Conservation (phyloP, 2,329 filamentous ascomycete genomes). For the Elsinoe batatas region DNA sequence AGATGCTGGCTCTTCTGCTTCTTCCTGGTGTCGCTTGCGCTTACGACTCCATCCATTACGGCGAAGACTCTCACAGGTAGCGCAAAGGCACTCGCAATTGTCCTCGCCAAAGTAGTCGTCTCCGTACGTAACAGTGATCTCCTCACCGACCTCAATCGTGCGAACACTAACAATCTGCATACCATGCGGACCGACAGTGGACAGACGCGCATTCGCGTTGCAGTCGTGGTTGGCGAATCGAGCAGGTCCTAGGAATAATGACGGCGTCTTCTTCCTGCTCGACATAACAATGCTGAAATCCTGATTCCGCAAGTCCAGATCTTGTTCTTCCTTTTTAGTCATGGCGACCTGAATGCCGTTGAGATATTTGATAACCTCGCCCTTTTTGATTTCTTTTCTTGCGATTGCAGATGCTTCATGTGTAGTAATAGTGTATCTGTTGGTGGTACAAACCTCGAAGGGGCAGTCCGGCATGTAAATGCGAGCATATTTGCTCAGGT, state of each 20-base stretch:
- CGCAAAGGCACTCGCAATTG: constrained; percentile 90
- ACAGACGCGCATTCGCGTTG: constrained; percentile 77
- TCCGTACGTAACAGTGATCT: constrained; percentile 93
- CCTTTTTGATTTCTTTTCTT: constrained; percentile 64
- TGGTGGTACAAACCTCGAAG: constrained; percentile 88
- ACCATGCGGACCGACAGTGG: constrained; percentile 71
- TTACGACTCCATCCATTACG: constrained; percentile 65
- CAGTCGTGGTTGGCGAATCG: constrained; percentile 98
- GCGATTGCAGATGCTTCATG: constrained; percentile 85
- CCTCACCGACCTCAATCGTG: constrained; percentile 76
- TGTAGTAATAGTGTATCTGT: constrained; percentile 83
- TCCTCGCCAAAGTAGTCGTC: constrained; percentile 92
- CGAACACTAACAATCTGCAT: constrained; percentile 83
- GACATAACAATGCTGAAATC: constrained; percentile 97
- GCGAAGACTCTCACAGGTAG: constrained; percentile 65
- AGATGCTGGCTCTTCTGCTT: neutral
- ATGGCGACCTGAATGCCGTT: constrained; percentile 86
- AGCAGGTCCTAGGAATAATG: constrained; percentile 87
- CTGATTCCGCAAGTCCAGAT: constrained; percentile 69
- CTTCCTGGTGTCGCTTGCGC: neutral
- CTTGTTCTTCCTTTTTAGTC: constrained; percentile 79
- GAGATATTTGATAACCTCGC: constrained; percentile 83
- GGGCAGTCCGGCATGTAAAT: constrained; percentile 91
- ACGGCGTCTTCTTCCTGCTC: constrained; percentile 79
- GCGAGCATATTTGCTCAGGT: constrained; percentile 81